Percentiles rank a stretch among this genome's conserved stretches.
Evolutionary conservation across 148 eudicot species (phyloP).

Genomic region (Drosera capensis): DNA sequence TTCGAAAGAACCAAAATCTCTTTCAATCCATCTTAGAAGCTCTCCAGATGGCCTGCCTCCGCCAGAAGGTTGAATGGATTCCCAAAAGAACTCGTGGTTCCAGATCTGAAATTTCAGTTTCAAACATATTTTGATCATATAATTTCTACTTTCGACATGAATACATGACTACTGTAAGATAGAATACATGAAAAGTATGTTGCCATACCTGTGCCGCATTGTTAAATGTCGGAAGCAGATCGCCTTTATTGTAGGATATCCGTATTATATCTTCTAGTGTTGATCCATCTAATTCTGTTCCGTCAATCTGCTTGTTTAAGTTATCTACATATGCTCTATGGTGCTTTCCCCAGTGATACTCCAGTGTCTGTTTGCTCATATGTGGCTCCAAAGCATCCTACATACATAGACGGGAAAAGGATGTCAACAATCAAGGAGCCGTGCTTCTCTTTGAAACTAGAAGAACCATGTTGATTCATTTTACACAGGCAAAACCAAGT

Average conservation of each 20-base stretch:
- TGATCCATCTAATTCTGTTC: conserved; percentile 61
- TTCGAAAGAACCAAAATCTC: conserved; percentile 89
- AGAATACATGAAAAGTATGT: background rate
- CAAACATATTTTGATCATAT: too few species aligned
- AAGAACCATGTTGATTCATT: background rate
- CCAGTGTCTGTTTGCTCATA: conserved; percentile 70
- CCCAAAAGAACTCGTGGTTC: conserved; percentile 97
- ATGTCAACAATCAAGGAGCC: conserved; percentile 4
- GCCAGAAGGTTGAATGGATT: conserved; percentile 89
- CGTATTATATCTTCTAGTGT: conserved; percentile 45
- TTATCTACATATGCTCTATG: conserved; percentile 75
- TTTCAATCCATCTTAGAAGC: conserved; percentile 50
- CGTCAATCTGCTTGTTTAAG: conserved; percentile 83
- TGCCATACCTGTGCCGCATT: conserved; percentile 75
- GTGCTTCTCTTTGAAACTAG: too few species aligned
- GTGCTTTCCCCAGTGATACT: conserved; percentile 89
- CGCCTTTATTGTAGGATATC: conserved; percentile 67
- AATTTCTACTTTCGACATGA: too few species aligned
- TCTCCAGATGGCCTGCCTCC: conserved; percentile 92
- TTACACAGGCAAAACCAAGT: too few species aligned
- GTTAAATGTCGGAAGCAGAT: conserved; percentile 72
- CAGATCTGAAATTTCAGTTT: conserved; percentile 30
- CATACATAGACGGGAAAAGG: background rate
- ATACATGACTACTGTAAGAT: too few species aligned
- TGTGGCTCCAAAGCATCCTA: conserved; percentile 84